Evolutionary conservation across 2,329 filamentous ascomycete species (phyloP).

Genomic region (Aspergillus alliaceus): DNA sequence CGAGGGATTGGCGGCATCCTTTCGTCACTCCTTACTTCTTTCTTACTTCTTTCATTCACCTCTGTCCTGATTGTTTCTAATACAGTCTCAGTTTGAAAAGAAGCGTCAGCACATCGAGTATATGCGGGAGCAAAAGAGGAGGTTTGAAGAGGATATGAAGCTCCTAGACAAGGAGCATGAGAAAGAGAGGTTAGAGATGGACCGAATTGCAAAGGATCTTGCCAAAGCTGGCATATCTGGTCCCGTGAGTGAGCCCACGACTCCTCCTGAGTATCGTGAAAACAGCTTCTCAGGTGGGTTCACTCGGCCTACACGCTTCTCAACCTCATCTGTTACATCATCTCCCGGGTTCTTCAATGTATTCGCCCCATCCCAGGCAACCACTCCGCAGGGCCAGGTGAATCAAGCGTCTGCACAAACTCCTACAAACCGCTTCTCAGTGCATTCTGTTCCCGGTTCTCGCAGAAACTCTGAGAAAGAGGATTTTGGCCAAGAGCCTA

Average conservation of each 20-base stretch:
- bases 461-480: slow-evolving; percentile 89
- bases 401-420: slow-evolving; percentile 51
- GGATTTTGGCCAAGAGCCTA: slow-evolving; percentile 66
- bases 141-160: slow-evolving; percentile 91
- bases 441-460: slow-evolving; percentile 81
- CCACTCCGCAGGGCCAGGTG: slow-evolving; percentile 70
- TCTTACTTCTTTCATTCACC: slow-evolving; percentile 2
- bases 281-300: slow-evolving; percentile 76
- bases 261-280: slow-evolving; percentile 88
- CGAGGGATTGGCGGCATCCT: background rate
- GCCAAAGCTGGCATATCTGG: slow-evolving; percentile 59
- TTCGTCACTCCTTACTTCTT: background rate
- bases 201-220: slow-evolving; percentile 80
- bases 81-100: slow-evolving; percentile 72
- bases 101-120: slow-evolving; percentile 91
- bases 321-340: slow-evolving; percentile 81
- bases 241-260: slow-evolving; percentile 91
- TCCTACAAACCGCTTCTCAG: slow-evolving; percentile 68
- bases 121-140: slow-evolving; percentile 81
- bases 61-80: slow-evolving; percentile 38
- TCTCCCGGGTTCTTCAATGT: slow-evolving; percentile 74
- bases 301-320: slow-evolving; percentile 83
- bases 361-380: slow-evolving; percentile 72
- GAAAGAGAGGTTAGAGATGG: slow-evolving; percentile 78
- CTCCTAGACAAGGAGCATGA: slow-evolving; percentile 82